A percentile compares a stretch with the other conserved stretches of the same genome.
Conservation (phyloP, 1,284 basidiomycete genomes). For the Volvariella surrecta region DNA sequence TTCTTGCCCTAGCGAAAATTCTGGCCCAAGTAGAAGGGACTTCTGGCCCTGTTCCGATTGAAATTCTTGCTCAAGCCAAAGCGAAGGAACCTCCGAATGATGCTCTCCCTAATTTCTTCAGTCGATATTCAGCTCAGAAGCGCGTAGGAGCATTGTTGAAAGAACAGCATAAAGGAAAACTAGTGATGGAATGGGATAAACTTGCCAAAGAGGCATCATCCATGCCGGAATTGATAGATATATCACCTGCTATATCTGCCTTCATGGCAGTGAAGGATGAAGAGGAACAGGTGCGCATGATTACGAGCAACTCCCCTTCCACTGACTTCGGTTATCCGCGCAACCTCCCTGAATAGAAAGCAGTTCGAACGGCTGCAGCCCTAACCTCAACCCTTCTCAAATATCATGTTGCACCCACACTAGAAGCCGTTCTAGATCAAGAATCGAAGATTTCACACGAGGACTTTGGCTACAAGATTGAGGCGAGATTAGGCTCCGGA, state of each 20-base stretch:
- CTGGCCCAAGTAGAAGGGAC: conserved; percentile 60
- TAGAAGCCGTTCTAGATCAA: conserved; percentile 87
- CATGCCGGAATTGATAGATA: conserved; percentile 74
- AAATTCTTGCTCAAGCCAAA: conserved; percentile 65
- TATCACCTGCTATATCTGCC: conserved; percentile 67
- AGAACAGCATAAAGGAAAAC: conserved; percentile 74
- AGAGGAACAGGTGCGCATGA: conserved; percentile 71
- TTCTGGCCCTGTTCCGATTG: conserved; percentile 45
- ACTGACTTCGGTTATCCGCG: no score
- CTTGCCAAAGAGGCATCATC: conserved; percentile 38
- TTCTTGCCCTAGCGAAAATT: conserved; percentile 53
- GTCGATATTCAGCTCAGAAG: conserved; percentile 44
- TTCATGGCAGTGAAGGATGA: conserved; percentile 86
- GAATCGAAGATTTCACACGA: conserved; percentile 90
- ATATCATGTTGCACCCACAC: conserved; percentile 81
- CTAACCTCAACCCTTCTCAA: conserved; percentile 83
- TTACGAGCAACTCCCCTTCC: no score
- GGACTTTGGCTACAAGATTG: conserved; percentile 75
- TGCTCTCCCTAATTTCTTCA: conserved; percentile 54
- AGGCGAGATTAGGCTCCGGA: conserved; percentile 80
- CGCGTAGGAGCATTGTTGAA: conserved; percentile 69
- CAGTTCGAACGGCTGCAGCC: conserved; percentile 63
- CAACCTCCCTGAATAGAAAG: conserved; percentile 46
- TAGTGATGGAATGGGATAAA: conserved; percentile 75
- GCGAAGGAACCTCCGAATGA: conserved; percentile 66